Percentiles rank a stretch among this genome's conserved stretches.
These are phyloP conservation scores for Elsinoe australis DNA, from an alignment of 2,329 filamentous ascomycete genomes.

Conservation along the genomic window DNA sequence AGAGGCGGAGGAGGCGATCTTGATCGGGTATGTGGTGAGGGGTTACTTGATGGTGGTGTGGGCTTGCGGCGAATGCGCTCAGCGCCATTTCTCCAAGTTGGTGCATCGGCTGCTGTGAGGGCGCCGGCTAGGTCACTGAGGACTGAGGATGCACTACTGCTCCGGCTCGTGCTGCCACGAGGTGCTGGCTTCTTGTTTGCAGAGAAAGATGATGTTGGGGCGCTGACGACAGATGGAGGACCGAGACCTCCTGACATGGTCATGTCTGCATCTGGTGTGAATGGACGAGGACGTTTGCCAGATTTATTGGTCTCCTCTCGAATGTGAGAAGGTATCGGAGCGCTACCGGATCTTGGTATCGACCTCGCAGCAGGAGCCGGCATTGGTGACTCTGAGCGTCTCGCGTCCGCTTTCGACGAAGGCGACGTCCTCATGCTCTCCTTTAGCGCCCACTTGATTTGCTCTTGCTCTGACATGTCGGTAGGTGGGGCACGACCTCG, in stretches of 20 bases:
- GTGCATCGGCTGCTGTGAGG: conserved; percentile 1
- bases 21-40: neutral
- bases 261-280: conserved; percentile 3
- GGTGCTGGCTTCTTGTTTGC: neutral
- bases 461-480: conserved; percentile 30
- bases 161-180: conserved; percentile 1
- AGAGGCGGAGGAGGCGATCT: conserved; percentile 1
- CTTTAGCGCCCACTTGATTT: conserved; percentile 32
- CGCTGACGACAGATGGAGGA: neutral
- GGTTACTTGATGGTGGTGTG: neutral
- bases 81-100: conserved; percentile 1
- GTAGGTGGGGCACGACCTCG: conserved; percentile 9
- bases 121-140: conserved; percentile 12
- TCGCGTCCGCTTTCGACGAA: neutral
- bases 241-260: conserved; percentile 6
- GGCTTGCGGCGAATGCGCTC: conserved; percentile 6
- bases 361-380: neutral
- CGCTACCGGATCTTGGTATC: conserved; percentile 10
- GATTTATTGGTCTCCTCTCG: neutral
- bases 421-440: conserved; percentile 24
- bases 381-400: conserved; percentile 3
- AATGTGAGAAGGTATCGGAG: conserved; percentile 11
- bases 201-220: conserved; percentile 2
- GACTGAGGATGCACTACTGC: conserved; percentile 1
- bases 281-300: neutral